A percentile compares a stretch with the other conserved stretches of the same genome.
phyloP scores from a whole-genome alignment of 1,284 basidiomycete genomes.

The Schizophyllum commune region DNA sequence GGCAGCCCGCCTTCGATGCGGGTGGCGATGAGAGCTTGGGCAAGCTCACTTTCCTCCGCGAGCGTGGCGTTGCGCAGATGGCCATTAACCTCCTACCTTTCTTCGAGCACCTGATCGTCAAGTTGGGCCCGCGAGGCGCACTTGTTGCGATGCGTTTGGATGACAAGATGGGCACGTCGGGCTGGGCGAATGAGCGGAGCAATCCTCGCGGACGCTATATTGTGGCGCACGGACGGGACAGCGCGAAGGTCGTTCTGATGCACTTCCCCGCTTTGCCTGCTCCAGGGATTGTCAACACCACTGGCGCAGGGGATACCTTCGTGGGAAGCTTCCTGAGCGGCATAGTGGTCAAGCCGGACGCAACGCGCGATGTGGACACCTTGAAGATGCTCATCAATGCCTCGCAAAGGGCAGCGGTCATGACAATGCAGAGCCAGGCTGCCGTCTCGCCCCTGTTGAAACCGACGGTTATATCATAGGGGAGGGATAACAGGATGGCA shows the following conservation, averaged over 20 bases:
- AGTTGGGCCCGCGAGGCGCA: slow-evolving; percentile 68
- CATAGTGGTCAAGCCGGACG: slow-evolving; percentile 12
- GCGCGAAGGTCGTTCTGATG: slow-evolving; percentile 50
- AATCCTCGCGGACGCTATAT: slow-evolving; percentile 40
- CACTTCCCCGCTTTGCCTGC: slow-evolving; percentile 61
- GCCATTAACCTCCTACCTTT: slow-evolving; percentile 75
- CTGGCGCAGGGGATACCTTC: slow-evolving; percentile 87
- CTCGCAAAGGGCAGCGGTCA: slow-evolving; percentile 58
- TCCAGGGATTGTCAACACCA: slow-evolving; percentile 59
- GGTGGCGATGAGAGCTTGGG: slow-evolving; percentile 26
- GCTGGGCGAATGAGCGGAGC: slow-evolving; percentile 42
- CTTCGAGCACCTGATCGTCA: slow-evolving; percentile 75
- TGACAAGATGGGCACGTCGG: slow-evolving; percentile 27
- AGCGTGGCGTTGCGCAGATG: slow-evolving; percentile 70
- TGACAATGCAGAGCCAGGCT: slow-evolving; percentile 51
- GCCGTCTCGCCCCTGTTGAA: slow-evolving; percentile 58
- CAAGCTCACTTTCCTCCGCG: slow-evolving; percentile 56
- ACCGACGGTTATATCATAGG: too few species aligned
- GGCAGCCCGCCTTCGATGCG: slow-evolving; percentile 32
- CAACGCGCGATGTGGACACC: slow-evolving; percentile 35
- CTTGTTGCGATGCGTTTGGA: slow-evolving; percentile 54
- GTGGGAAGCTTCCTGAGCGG: slow-evolving; percentile 67
- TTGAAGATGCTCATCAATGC: slow-evolving; percentile 36
- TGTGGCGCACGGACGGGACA: slow-evolving; percentile 37
- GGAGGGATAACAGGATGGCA: too few species aligned